phyloP scores from a whole-genome alignment of 306 rosid species.

The Hippophae rhamnoides region DNA sequence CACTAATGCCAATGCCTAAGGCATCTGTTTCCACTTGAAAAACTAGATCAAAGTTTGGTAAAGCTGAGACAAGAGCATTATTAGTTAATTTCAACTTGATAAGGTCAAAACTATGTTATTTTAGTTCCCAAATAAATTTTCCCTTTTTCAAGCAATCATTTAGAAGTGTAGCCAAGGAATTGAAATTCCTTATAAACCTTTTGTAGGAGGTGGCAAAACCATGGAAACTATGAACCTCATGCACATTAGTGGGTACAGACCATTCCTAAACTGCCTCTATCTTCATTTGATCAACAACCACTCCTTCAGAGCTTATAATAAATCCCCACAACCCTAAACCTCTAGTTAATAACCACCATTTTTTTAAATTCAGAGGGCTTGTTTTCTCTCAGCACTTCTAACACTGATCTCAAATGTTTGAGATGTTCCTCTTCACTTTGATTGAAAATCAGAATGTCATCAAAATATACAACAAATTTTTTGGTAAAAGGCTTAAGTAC shows the following conservation, averaged over 20 bases:
- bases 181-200: not conserved
- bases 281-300: not conserved
- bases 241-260: not conserved
- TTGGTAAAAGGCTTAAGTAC: no score
- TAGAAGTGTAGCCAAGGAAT: not conserved
- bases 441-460: no score
- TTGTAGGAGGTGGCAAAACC: not conserved
- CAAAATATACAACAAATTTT: no score
- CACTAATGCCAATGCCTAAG: not conserved
- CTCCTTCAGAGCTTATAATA: no score
- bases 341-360: no score
- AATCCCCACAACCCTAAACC: no score
- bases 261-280: not conserved
- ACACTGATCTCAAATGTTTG: no score
- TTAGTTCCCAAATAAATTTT: not conserved
- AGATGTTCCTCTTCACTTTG: no score
- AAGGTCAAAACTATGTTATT: not conserved
- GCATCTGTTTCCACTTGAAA: conserved; percentile 1
- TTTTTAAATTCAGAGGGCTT: no score
- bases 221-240: not conserved
- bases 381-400: no score
- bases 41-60: not conserved
- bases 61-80: no score
- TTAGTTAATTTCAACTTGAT: not conserved
- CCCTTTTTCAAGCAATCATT: not conserved